These are phyloP conservation scores for Hypoxylon sp. DNA, from an alignment of 2,329 filamentous ascomycete species.

Conservation along the genomic window DNA sequence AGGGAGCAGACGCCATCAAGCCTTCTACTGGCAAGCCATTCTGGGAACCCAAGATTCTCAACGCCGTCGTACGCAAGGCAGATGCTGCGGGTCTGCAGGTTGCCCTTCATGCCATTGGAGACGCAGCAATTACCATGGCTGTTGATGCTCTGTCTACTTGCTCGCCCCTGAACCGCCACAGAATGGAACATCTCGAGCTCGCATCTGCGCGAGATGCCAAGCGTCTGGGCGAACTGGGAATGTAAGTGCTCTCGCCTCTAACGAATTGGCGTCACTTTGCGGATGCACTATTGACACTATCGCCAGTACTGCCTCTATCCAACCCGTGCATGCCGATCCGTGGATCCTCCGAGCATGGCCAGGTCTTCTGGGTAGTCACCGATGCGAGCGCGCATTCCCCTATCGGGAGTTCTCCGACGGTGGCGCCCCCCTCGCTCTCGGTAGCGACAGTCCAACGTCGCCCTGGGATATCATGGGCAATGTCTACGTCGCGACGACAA, in stretches of 20 bases:
- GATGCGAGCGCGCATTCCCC: slow-evolving; percentile 71
- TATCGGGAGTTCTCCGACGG: slow-evolving; percentile 71
- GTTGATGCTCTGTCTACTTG: slow-evolving; percentile 66
- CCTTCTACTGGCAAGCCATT: slow-evolving; percentile 62
- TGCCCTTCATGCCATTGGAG: slow-evolving; percentile 75
- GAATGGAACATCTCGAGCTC: slow-evolving; percentile 75
- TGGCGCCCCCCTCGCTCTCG: slow-evolving; percentile 70
- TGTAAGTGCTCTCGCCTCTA: slow-evolving; percentile 51
- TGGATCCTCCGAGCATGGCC: slow-evolving; percentile 73
- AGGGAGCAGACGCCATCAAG: slow-evolving; percentile 54
- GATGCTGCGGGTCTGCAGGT: slow-evolving; percentile 68
- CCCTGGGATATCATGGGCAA: slow-evolving; percentile 69
- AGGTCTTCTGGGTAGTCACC: slow-evolving; percentile 64
- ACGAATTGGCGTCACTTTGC: background rate
- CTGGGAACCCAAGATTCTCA: slow-evolving; percentile 66
- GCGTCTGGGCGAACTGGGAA: slow-evolving; percentile 68
- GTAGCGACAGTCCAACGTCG: slow-evolving; percentile 73
- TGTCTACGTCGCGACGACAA: slow-evolving; percentile 71
- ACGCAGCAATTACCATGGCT: slow-evolving; percentile 69
- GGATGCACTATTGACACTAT: slow-evolving; percentile 5
- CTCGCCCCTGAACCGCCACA: slow-evolving; percentile 64
- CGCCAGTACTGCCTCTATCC: slow-evolving; percentile 65
- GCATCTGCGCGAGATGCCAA: slow-evolving; percentile 66
- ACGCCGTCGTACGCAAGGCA: slow-evolving; percentile 65
- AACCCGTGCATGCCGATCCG: slow-evolving; percentile 70